These are phyloP conservation scores for Glomus cerebriforme DNA, from an alignment of 192 early-diverging fungal species.

Conservation along the genomic window DNA sequence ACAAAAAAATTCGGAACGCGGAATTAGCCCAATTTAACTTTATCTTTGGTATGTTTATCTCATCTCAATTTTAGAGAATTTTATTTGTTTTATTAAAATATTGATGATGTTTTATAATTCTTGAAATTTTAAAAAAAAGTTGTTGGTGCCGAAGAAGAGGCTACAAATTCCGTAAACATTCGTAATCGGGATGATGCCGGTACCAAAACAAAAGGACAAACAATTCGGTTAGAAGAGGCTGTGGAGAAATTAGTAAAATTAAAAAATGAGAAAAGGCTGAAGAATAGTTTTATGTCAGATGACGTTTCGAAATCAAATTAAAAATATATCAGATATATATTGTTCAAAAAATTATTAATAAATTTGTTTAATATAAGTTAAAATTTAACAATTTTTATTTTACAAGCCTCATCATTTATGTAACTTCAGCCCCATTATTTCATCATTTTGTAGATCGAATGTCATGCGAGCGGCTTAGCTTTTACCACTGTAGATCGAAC, in stretches of 20 bases:
- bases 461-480: too few relatives aligned
- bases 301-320: too few relatives aligned
- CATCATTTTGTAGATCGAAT: too few relatives aligned
- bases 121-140: conserved; percentile 46
- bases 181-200: conserved; percentile 85
- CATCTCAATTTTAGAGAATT: background rate
- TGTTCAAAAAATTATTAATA: background rate
- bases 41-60: conserved; percentile 61
- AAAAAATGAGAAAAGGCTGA: conserved; percentile 61
- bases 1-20: conserved; percentile 97
- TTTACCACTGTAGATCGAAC: too few relatives aligned
- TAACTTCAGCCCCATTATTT: too few relatives aligned
- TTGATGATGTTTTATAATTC: background rate
- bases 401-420: too few relatives aligned
- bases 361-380: too few relatives aligned
- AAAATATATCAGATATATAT: too few relatives aligned
- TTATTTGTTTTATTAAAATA: background rate
- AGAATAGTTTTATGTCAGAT: conserved; percentile 56
- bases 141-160: conserved; percentile 85
- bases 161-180: conserved; percentile 81
- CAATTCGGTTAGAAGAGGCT: conserved; percentile 71
- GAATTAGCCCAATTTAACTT: conserved; percentile 96
- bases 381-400: too few relatives aligned
- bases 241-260: conserved; percentile 68
- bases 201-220: conserved; percentile 81